Conservation (phyloP, 192 early-diverging fungal genomes). For the Tieghemiomyces parasiticus region DNA sequence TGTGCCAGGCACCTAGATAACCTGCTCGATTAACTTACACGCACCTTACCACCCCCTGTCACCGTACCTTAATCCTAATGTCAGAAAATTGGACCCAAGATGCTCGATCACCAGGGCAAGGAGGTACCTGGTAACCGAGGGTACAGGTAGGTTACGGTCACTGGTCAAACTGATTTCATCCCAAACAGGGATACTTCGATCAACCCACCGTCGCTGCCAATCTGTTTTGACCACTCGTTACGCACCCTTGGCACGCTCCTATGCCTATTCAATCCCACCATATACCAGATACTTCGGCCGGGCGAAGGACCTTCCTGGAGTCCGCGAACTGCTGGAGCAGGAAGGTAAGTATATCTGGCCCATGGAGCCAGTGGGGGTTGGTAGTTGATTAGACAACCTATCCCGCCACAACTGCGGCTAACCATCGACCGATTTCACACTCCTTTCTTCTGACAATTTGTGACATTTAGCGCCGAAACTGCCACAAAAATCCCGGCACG, state of each 20-base stretch:
- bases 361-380: too few species aligned
- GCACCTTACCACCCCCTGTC: too few species aligned
- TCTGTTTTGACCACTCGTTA: too few species aligned
- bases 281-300: conserved; percentile 81
- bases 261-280: too few species aligned
- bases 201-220: too few species aligned
- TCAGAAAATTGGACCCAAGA: conserved; percentile 54
- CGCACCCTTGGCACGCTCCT: too few species aligned
- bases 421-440: too few species aligned
- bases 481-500: conserved; percentile 39
- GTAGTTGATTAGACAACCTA: neutral
- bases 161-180: conserved; percentile 1
- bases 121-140: conserved; percentile 80
- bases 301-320: conserved; percentile 84
- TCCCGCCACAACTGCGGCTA: too few species aligned
- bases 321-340: conserved; percentile 80
- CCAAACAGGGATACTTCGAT: neutral
- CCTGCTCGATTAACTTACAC: too few species aligned
- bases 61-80: neutral
- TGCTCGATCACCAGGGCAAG: conserved; percentile 72
- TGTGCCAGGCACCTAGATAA: too few species aligned
- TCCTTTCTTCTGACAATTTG: neutral
- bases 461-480: conserved; percentile 21
- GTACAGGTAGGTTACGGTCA: conserved; percentile 57
- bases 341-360: conserved; percentile 29